Evolutionary conservation across 345 rosid species (phyloP).

Genomic region (Camelina sativa): DNA sequence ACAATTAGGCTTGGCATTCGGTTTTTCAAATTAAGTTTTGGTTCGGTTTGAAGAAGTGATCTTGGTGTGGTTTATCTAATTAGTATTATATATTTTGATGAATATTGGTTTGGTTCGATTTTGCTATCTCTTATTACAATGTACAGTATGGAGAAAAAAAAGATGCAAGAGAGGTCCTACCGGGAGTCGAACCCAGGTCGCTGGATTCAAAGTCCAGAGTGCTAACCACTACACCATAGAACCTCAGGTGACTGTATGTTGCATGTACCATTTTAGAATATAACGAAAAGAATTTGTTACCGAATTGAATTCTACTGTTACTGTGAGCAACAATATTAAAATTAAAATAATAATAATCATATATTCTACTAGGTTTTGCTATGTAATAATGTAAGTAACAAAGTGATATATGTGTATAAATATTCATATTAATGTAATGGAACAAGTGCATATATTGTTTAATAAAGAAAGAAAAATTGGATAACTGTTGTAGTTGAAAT

Average conservation of each 20-base stretch:
- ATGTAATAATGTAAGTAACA: neutral
- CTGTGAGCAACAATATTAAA: neutral
- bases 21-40: neutral
- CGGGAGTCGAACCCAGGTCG: conserved; percentile 98
- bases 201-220: conserved; percentile 99
- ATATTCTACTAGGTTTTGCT: neutral
- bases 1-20: neutral
- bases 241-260: neutral
- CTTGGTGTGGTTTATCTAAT: no score
- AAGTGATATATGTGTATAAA: neutral
- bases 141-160: neutral
- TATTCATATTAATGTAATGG: conserved; percentile 11
- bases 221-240: conserved; percentile 99
- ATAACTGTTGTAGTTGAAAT: conserved; percentile 16
- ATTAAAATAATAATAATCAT: neutral
- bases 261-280: neutral
- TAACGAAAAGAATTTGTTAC: neutral
- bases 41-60: no score
- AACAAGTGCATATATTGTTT: neutral
- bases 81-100: neutral
- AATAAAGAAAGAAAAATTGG: neutral
- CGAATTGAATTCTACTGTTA: neutral
- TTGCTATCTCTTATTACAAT: neutral
- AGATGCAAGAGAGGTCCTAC: conserved; percentile 59
- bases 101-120: neutral